Percentiles rank a stretch among this genome's conserved stretches.
Conservation (phyloP, 169 alveolate genomes). For the Plasmodium vinckei region DNA sequence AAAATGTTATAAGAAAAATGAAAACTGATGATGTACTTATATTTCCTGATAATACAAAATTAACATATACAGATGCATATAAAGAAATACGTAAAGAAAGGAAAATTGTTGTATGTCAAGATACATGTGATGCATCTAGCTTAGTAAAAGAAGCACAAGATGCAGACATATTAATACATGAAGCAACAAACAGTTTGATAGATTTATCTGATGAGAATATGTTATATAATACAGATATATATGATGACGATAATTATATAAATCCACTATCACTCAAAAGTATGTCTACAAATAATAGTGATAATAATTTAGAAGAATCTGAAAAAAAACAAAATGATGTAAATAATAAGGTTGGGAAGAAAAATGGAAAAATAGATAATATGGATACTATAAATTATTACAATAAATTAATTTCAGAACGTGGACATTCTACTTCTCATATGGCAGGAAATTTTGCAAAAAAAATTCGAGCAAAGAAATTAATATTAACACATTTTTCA, state of each 20-base stretch:
- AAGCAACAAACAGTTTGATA: conserved; percentile 79
- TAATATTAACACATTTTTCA: conserved; percentile 82
- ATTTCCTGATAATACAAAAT: conserved; percentile 25
- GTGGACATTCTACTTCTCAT: conserved; percentile 84
- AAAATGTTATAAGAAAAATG: conserved; percentile 65
- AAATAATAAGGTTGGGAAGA: neutral
- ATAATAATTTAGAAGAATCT: neutral
- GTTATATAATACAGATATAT: neutral
- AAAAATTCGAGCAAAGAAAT: conserved; percentile 73
- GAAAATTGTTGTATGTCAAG: conserved; percentile 85
- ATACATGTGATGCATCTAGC: conserved; percentile 80
- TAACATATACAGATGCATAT: conserved; percentile 27
- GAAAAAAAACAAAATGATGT: neutral
- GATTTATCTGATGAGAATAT: conserved; percentile 21
- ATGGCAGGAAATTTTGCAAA: conserved; percentile 83
- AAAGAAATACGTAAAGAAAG: conserved; percentile 47
- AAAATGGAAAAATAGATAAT: neutral
- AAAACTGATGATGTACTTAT: conserved; percentile 1
- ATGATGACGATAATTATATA: neutral
- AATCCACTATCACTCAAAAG: neutral
- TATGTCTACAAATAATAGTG: too few species aligned
- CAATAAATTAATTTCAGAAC: conserved; percentile 74
- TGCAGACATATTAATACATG: conserved; percentile 84
- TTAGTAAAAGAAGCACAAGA: conserved; percentile 78
- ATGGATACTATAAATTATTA: conserved; percentile 15